Base-by-base conservation (phyloP, 768 basidiomycete genomes). In the Clitopilus passeckerianus region DNA sequence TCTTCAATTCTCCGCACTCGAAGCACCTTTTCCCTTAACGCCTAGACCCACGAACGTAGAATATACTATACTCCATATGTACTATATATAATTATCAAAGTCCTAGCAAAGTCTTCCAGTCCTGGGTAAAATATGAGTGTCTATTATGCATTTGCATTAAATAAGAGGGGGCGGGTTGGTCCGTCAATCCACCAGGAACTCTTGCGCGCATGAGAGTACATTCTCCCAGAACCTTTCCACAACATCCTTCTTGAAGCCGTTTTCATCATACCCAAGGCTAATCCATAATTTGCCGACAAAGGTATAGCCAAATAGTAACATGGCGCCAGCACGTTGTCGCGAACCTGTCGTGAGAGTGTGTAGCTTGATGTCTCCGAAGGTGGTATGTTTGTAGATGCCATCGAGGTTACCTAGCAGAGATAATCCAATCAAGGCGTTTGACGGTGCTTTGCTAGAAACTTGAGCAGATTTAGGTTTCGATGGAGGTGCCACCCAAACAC, bases 361-460 rank as follows among this genome's bases (percentile, higher is more conserved):
- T 18, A 93, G 75, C 69, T 80, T 70, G 60, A 92, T 72, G 4
- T 71, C 64, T n/a, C 81, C 78, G 73, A 82, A 92, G 1, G 71
- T 62, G 9, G 77, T 72, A 67, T 92, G 90, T 63, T 86, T 84
- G 75, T 93, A 94, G 30, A 87, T 89, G 2, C 83, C 87, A 68
- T 93, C 91, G 57, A 93, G 75, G 67, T 92, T 93, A 1, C 92
- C 91, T n/a, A 93, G 77, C 61, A 95, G 78, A 5, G 91, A 94
- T 50, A 93, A 72, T 0, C 91, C 92, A 59, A 93, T 80, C 53
- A 94, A 76, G 9, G 88, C 89, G 1, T 71, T 70, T 0, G 84
- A 85, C 22, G 89, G 85, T 0, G 76, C 73, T 56, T 75, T 79
- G 37, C 58, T 64, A 33, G 65, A 60, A 44, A 53, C 35, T n/a